phyloP scores from a whole-genome alignment of 495 filamentous ascomycete genomes.

The Friedmanniomyces endolithicus region DNA sequence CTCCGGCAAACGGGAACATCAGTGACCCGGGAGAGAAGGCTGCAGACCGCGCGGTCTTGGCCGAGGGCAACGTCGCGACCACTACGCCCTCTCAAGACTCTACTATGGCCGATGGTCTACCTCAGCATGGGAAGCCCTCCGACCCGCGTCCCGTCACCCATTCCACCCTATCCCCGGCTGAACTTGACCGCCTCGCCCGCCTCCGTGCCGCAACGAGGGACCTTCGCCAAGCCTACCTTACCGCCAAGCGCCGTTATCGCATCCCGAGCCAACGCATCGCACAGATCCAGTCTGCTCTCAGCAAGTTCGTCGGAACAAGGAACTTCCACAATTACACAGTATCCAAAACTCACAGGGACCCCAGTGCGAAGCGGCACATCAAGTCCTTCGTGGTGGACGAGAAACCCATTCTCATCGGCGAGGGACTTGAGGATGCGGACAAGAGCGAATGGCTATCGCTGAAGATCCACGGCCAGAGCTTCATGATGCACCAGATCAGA shows the following conservation, averaged over 20 bases:
- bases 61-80: too few species aligned
- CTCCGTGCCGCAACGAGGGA: slow-evolving; percentile 55
- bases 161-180: not conserved
- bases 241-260: slow-evolving; percentile 69
- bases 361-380: slow-evolving; percentile 76
- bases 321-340: slow-evolving; percentile 97
- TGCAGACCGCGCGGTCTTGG: too few species aligned
- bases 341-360: slow-evolving; percentile 64
- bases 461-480: slow-evolving; percentile 92
- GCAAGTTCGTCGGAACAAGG: slow-evolving; percentile 61
- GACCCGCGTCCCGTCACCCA: not conserved
- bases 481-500: slow-evolving; percentile 99
- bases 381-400: slow-evolving; percentile 66
- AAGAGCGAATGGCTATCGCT: slow-evolving; percentile 90
- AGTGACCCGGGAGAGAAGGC: too few species aligned
- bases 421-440: slow-evolving; percentile 27
- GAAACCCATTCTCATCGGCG: slow-evolving; percentile 59
- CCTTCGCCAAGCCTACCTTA: slow-evolving; percentile 64
- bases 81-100: too few species aligned
- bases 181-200: slow-evolving; percentile 18
- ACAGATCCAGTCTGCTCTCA: slow-evolving; percentile 58
- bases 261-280: slow-evolving; percentile 56
- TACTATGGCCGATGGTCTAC: too few species aligned
- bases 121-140: too few species aligned
- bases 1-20: not conserved